These are phyloP conservation scores for Aspergillus coremiiformis DNA, from an alignment of 495 filamentous ascomycete genomes.

Conservation along the genomic window DNA sequence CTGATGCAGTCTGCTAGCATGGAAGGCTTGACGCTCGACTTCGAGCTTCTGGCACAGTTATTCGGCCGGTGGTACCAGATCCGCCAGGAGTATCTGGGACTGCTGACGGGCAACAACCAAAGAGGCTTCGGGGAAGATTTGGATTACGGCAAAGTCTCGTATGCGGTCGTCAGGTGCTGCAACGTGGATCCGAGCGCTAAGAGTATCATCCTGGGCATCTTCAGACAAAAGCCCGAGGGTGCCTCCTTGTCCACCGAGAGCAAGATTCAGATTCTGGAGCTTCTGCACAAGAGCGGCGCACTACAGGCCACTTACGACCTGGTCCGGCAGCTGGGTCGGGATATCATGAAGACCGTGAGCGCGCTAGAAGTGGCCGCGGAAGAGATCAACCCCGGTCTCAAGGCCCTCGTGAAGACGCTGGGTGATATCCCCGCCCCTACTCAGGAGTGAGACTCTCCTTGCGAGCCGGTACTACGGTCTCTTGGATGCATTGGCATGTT, in stretches of 20 bases:
- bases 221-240: slow-evolving; percentile 11
- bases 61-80: slow-evolving; percentile 29
- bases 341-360: slow-evolving; percentile 5
- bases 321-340: slow-evolving; percentile 5
- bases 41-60: slow-evolving; percentile 12
- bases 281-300: slow-evolving; percentile 7
- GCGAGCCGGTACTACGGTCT: no score
- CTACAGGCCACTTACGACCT: slow-evolving; percentile 8
- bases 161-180: slow-evolving; percentile 19
- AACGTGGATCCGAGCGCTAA: slow-evolving; percentile 4
- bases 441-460: neutral
- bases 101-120: slow-evolving; percentile 6
- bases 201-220: slow-evolving; percentile 39
- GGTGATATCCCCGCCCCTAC: slow-evolving; percentile 7
- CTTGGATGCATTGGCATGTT: no score
- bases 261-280: slow-evolving; percentile 13
- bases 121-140: slow-evolving; percentile 24
- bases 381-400: slow-evolving; percentile 10
- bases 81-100: slow-evolving; percentile 30
- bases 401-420: slow-evolving; percentile 9
- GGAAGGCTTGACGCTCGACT: slow-evolving; percentile 7
- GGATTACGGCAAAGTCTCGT: slow-evolving; percentile 26
- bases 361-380: slow-evolving; percentile 4
- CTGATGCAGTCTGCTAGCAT: slow-evolving; percentile 21
- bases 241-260: slow-evolving; percentile 1